phyloP scores from a whole-genome alignment of 768 basidiomycete species.

The Dioszegia crocea region DNA sequence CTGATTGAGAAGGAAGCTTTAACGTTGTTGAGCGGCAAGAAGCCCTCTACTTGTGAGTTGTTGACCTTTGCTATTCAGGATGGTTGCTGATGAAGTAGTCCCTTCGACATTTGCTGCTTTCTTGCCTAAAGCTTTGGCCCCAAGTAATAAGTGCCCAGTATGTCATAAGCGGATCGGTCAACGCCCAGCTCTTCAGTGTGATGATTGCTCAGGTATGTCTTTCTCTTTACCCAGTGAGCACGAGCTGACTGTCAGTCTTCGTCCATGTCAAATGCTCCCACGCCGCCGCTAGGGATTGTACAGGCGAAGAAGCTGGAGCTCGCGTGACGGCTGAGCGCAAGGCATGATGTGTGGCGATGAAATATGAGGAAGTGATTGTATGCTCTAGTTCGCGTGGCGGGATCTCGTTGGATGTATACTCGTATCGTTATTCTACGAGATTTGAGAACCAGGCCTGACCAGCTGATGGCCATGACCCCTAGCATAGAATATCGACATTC shows the following conservation, averaged over 20 bases:
- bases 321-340: background rate
- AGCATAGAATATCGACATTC: too few species aligned
- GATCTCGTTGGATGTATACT: too few species aligned
- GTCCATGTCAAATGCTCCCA: slow-evolving; percentile 48
- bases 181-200: slow-evolving; percentile 43
- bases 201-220: slow-evolving; percentile 46
- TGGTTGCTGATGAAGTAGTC: slow-evolving; percentile 20
- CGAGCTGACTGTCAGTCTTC: slow-evolving; percentile 26
- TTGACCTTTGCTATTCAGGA: background rate
- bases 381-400: too few species aligned
- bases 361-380: background rate
- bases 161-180: slow-evolving; percentile 38
- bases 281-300: slow-evolving; percentile 36
- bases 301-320: slow-evolving; percentile 13
- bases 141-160: slow-evolving; percentile 30
- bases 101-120: slow-evolving; percentile 38
- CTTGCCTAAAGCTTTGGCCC: slow-evolving; percentile 24
- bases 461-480: too few species aligned
- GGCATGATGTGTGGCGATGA: too few species aligned
- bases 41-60: slow-evolving; percentile 39
- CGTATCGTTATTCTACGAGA: too few species aligned
- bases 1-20: slow-evolving; percentile 32
- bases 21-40: slow-evolving; percentile 32
- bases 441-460: too few species aligned
- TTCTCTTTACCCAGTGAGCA: background rate